phyloP scores from a whole-genome alignment of 768 basidiomycete species.

The Xerocomus brunneocitrinus region DNA sequence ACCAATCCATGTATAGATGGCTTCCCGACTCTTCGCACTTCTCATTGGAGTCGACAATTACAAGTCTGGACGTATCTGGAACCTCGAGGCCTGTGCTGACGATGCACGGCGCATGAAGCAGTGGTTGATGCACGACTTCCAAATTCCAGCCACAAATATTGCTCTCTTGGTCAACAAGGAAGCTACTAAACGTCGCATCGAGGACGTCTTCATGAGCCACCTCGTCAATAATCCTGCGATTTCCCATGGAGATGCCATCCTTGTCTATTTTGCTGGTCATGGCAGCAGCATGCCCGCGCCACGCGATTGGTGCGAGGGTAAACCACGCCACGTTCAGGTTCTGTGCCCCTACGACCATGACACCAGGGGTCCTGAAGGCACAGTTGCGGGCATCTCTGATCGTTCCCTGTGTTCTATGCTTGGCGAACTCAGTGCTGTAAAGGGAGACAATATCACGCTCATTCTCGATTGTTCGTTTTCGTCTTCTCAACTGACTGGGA shows the following conservation, averaged over 20 bases:
- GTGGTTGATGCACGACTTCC: slow-evolving; percentile 54
- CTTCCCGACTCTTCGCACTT: slow-evolving; percentile 54
- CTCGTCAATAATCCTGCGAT: slow-evolving; percentile 59
- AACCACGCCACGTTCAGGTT: slow-evolving; percentile 45
- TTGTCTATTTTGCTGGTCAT: slow-evolving; percentile 74
- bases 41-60: slow-evolving; percentile 68
- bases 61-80: slow-evolving; percentile 60
- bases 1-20: slow-evolving; percentile 30
- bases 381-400: slow-evolving; percentile 62
- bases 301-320: slow-evolving; percentile 51
- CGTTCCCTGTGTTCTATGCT: slow-evolving; percentile 61
- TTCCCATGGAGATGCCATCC: slow-evolving; percentile 55
- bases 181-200: slow-evolving; percentile 59
- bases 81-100: slow-evolving; percentile 59
- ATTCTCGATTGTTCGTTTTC: slow-evolving; percentile 65
- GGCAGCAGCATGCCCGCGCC: slow-evolving; percentile 58
- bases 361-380: slow-evolving; percentile 40
- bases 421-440: slow-evolving; percentile 47
- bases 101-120: slow-evolving; percentile 56
- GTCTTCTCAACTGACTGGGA: slow-evolving; percentile 34
- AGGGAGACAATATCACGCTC: slow-evolving; percentile 68
- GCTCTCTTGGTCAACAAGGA: slow-evolving; percentile 51
- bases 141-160: slow-evolving; percentile 56
- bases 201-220: slow-evolving; percentile 56
- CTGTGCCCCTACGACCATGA: slow-evolving; percentile 67